Percentiles rank a stretch among this genome's conserved stretches.
Conservation (phyloP, 148 eudicot species). For the Amaranthus hypochondriacus region DNA sequence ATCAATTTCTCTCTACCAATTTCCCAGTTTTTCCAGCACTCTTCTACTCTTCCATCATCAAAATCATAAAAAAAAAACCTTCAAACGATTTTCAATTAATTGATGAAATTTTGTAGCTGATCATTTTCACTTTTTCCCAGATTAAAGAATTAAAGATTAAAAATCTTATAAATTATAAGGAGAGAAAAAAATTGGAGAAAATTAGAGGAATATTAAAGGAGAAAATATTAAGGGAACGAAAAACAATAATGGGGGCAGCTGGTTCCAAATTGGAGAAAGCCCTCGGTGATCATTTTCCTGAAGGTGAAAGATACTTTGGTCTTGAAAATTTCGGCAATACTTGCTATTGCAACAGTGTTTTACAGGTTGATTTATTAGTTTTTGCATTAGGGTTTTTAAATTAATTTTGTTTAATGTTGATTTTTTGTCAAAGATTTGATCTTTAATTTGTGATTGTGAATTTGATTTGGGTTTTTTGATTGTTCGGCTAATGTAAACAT, state of each 20-base stretch:
- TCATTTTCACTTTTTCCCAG: neutral
- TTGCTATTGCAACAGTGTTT: slow-evolving; percentile 83
- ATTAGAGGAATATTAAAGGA: slow-evolving; percentile 20
- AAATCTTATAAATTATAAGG: neutral
- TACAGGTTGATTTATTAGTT: slow-evolving; percentile 39
- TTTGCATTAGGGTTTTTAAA: slow-evolving; percentile 16
- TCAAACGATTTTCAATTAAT: neutral
- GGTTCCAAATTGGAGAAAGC: slow-evolving; percentile 88
- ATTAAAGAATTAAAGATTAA: neutral
- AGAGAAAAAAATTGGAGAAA: slow-evolving; percentile 15
- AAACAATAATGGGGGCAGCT: slow-evolving; percentile 59
- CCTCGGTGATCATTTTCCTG: slow-evolving; percentile 87
- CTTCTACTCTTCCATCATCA: neutral
- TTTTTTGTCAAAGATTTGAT: neutral
- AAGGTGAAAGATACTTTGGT: slow-evolving; percentile 82
- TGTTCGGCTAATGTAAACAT: neutral
- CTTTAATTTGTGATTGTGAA: too few relatives aligned
- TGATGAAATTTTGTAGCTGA: neutral
- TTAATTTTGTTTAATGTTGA: neutral
- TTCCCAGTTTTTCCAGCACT: neutral
- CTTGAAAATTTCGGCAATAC: slow-evolving; percentile 90
- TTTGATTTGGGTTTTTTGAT: neutral
- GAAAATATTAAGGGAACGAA: slow-evolving; percentile 20
- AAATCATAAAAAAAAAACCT: too few relatives aligned
- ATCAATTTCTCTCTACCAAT: neutral